phyloP scores from a whole-genome alignment of 176 grass and related monocot species.

The Miscanthus lutarioriparius region DNA sequence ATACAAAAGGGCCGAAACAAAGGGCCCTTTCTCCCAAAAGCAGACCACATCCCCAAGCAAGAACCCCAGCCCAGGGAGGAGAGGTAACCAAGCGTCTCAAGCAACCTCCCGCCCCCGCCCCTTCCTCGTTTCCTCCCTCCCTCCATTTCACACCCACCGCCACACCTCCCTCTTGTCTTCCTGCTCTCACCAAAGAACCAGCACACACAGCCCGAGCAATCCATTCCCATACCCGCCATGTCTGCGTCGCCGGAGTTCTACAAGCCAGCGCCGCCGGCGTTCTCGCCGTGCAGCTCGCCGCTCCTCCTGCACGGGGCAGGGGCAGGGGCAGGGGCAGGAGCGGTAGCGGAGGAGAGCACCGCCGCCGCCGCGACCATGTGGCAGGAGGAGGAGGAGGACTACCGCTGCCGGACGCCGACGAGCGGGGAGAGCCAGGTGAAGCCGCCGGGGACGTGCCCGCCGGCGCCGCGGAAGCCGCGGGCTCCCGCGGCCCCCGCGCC shows the following conservation, averaged over 20 bases:
- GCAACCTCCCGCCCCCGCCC: too few relatives aligned
- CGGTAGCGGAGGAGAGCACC: not conserved
- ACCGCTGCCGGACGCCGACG: constrained; percentile 67
- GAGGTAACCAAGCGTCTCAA: too few relatives aligned
- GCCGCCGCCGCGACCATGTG: not conserved
- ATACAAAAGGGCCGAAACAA: constrained; percentile 45
- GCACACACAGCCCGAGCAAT: not conserved
- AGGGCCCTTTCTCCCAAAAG: constrained; percentile 34
- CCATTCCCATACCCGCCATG: constrained; percentile 22
- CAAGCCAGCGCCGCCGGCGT: constrained; percentile 38
- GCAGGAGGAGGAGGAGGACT: constrained; percentile 19
- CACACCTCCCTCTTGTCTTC: not conserved
- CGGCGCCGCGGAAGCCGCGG: constrained; percentile 69
- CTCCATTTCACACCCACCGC: constrained; percentile 18
- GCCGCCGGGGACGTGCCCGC: constrained; percentile 47
- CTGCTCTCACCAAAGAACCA: not conserved
- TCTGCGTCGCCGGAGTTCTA: constrained; percentile 79
- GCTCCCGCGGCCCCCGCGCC: constrained; percentile 46
- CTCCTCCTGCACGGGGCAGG: constrained; percentile 20
- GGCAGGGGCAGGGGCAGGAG: not conserved
- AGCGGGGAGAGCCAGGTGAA: constrained; percentile 53
- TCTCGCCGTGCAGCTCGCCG: constrained; percentile 55
- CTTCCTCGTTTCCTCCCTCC: not conserved
- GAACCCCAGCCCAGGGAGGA: too few relatives aligned
- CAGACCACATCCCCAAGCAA: constrained; percentile 47